Evolutionary conservation across 768 basidiomycete genomes (phyloP).

Genomic region (Cystobasidium ongulense): DNA sequence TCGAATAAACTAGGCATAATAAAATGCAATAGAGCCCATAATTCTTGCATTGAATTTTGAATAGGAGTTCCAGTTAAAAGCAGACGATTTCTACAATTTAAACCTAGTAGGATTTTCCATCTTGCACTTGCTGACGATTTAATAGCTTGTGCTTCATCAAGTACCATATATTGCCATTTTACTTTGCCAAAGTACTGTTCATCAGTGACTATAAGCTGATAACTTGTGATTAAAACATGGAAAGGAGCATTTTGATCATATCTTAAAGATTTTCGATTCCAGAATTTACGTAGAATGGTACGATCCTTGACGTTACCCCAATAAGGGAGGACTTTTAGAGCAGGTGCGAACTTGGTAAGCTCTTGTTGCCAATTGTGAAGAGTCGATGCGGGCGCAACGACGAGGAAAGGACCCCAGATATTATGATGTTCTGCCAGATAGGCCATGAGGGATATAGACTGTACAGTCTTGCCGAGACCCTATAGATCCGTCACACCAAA

Average conservation of each 20-base stretch:
- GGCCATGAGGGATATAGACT: slow-evolving; percentile 90
- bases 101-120: slow-evolving; percentile 93
- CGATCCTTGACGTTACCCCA: slow-evolving; percentile 98
- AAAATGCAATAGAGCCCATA: slow-evolving; percentile 97
- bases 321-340: slow-evolving; percentile 87
- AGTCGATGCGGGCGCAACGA: slow-evolving; percentile 93
- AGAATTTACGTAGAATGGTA: slow-evolving; percentile 85
- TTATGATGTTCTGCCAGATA: slow-evolving; percentile 95
- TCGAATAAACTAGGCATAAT: slow-evolving; percentile 99
- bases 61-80: slow-evolving; percentile 95
- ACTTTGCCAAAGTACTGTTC: slow-evolving; percentile 96
- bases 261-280: slow-evolving; percentile 94
- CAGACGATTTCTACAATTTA: slow-evolving; percentile 89
- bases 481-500: no score
- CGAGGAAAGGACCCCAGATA: slow-evolving; percentile 98
- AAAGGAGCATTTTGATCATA: slow-evolving; percentile 93
- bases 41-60: slow-evolving; percentile 98
- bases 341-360: slow-evolving; percentile 86
- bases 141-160: slow-evolving; percentile 99
- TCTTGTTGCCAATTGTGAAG: slow-evolving; percentile 99
- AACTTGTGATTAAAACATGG: slow-evolving; percentile 92
- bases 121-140: slow-evolving; percentile 92
- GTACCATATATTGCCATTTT: slow-evolving; percentile 99
- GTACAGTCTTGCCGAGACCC: slow-evolving; percentile 60
- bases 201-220: slow-evolving; percentile 91